Conservation (phyloP, 306 rosid genomes). For the Citrullus amarus region DNA sequence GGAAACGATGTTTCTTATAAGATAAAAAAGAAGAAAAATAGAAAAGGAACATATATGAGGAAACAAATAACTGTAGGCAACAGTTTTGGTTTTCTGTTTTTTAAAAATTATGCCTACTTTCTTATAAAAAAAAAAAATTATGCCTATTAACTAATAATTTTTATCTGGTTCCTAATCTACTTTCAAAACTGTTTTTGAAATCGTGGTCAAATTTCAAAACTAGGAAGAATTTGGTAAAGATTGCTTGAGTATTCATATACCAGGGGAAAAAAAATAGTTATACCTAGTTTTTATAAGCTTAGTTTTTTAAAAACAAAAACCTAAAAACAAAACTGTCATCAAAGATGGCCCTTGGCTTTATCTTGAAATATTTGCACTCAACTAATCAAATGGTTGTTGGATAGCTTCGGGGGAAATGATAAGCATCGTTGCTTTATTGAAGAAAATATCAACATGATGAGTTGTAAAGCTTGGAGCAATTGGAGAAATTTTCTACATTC, state of each 20-base stretch:
- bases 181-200: neutral
- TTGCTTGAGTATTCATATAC: neutral
- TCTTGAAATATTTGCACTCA: constrained; percentile 8
- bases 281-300: neutral
- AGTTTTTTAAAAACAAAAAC: neutral
- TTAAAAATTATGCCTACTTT: neutral
- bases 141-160: neutral
- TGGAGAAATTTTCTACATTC: neutral
- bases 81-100: neutral
- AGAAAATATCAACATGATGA: neutral
- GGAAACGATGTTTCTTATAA: neutral
- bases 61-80: neutral
- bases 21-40: neutral
- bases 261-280: neutral
- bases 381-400: constrained; percentile 10
- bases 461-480: constrained; percentile 5
- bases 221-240: neutral
- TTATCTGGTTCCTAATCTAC: neutral
- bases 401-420: constrained; percentile 63
- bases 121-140: neutral
- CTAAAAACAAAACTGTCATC: neutral
- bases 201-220: neutral
- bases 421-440: constrained; percentile 2
- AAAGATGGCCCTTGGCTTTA: neutral
- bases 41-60: neutral